phyloP scores from a whole-genome alignment of 106 monocot species.

The Dioscorea zingiberensis region DNA sequence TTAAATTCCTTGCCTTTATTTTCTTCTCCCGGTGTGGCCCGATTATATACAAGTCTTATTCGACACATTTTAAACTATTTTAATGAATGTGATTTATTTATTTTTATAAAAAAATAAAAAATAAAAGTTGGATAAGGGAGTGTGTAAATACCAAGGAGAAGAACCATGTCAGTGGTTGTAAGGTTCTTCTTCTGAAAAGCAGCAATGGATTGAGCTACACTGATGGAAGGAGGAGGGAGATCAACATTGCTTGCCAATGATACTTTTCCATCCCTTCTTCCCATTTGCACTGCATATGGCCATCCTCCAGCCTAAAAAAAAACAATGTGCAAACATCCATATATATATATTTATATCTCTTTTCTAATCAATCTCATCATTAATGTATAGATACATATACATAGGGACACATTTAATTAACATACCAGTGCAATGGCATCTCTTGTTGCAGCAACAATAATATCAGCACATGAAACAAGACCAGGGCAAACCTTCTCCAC shows the following conservation, averaged over 20 bases:
- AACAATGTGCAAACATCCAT: not conserved
- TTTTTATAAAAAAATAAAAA: too few species aligned
- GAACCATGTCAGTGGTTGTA: not conserved
- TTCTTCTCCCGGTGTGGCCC: too few species aligned
- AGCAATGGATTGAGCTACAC: not conserved
- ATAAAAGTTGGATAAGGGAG: too few species aligned
- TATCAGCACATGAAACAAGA: conserved; percentile 9
- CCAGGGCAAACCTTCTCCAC: conserved; percentile 10
- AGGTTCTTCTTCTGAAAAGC: not conserved
- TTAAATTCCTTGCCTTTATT: too few species aligned
- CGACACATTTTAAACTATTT: too few species aligned
- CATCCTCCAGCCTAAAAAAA: not conserved
- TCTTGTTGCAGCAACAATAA: conserved; percentile 7
- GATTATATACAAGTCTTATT: too few species aligned
- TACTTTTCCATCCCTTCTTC: conserved; percentile 6
- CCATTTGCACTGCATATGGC: not conserved
- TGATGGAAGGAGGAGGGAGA: conserved; percentile 2
- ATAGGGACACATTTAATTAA: too few species aligned
- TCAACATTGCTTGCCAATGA: conserved; percentile 2
- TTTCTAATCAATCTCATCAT: too few species aligned
- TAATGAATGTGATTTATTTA: too few species aligned
- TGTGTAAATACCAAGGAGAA: not conserved
- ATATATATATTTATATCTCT: too few species aligned
- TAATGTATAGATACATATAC: too few species aligned
- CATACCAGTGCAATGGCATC: conserved; percentile 9